Evolutionary conservation across 371 early-diverging fungal genomes (phyloP).

Genomic region (Syncephalastrum racemosum): DNA sequence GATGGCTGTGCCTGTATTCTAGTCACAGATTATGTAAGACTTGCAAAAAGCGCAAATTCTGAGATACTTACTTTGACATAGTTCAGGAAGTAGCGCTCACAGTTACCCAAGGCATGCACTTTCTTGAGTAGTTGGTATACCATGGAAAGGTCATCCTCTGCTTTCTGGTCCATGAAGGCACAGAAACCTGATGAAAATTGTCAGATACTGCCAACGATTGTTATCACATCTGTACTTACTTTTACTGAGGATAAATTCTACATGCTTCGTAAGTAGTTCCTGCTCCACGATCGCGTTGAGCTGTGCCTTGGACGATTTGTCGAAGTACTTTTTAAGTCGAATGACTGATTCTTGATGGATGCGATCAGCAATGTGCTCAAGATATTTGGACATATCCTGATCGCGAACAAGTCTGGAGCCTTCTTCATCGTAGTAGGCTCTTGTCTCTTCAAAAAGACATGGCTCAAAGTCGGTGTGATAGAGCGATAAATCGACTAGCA

Average conservation of each 20-base stretch:
- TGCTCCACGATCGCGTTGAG: conserved; percentile 66
- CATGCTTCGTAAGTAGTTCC: conserved; percentile 67
- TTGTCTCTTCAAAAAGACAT: conserved; percentile 61
- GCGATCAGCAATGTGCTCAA: conserved; percentile 67
- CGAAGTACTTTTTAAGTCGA: conserved; percentile 68
- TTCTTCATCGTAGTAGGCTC: conserved; percentile 70
- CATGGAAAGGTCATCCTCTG: conserved; percentile 59
- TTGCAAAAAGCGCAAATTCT: background rate
- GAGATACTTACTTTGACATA: conserved; percentile 36
- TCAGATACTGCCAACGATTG: background rate
- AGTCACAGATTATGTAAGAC: too few relatives aligned
- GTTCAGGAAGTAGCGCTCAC: conserved; percentile 31
- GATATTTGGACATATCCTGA: conserved; percentile 64
- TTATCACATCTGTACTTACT: conserved; percentile 31
- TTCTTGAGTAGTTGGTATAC: conserved; percentile 51
- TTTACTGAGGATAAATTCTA: conserved; percentile 63
- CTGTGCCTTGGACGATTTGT: conserved; percentile 71
- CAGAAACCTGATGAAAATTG: conserved; percentile 46
- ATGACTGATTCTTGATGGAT: conserved; percentile 69
- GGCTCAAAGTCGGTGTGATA: conserved; percentile 74
- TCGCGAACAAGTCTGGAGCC: conserved; percentile 54
- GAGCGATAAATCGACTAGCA: conserved; percentile 79
- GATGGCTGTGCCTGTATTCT: too few relatives aligned
- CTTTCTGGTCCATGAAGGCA: conserved; percentile 59
- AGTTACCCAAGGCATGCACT: conserved; percentile 33